Evolutionary conservation across 2,329 filamentous ascomycete species (phyloP).

Genomic region (Trichoderma pleuroti): DNA sequence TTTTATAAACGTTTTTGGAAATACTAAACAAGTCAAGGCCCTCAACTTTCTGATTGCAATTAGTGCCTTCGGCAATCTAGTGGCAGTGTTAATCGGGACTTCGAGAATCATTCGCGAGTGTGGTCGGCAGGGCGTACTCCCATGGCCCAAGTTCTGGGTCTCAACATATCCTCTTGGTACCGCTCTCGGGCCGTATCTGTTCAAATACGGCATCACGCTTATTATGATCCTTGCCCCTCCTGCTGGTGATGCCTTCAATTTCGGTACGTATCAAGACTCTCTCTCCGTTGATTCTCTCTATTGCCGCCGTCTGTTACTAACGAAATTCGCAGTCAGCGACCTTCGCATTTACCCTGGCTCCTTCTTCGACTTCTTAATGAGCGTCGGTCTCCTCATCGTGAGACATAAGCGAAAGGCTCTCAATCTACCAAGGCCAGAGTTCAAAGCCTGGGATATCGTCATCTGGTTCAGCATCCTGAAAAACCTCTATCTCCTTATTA

Average conservation of each 20-base stretch:
- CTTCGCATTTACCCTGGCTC: conserved; percentile 56
- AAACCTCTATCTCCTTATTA: conserved; percentile 60
- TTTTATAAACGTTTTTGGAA: conserved; percentile 57
- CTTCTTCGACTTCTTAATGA: conserved; percentile 56
- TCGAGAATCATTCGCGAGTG: conserved; percentile 59
- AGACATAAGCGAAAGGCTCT: conserved; percentile 51
- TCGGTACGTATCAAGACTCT: conserved; percentile 37
- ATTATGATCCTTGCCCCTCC: conserved; percentile 60
- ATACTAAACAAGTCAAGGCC: conserved; percentile 44
- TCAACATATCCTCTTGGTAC: conserved; percentile 62
- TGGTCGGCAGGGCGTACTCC: conserved; percentile 59
- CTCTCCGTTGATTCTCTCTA: neutral
- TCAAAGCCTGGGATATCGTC: conserved; percentile 56
- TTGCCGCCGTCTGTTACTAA: neutral
- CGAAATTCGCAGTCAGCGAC: conserved; percentile 51
- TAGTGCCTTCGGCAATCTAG: conserved; percentile 56
- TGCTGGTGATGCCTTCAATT: conserved; percentile 62
- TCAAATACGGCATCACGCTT: conserved; percentile 56
- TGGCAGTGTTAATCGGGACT: conserved; percentile 52
- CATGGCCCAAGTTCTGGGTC: conserved; percentile 59
- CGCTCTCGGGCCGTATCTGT: conserved; percentile 54
- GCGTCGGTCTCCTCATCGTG: conserved; percentile 55
- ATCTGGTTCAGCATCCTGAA: conserved; percentile 58
- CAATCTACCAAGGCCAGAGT: conserved; percentile 47
- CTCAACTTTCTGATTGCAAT: conserved; percentile 56